Evolutionary conservation across 208 protist species (phyloP).

Genomic region (Trichomonas tenax): DNA sequence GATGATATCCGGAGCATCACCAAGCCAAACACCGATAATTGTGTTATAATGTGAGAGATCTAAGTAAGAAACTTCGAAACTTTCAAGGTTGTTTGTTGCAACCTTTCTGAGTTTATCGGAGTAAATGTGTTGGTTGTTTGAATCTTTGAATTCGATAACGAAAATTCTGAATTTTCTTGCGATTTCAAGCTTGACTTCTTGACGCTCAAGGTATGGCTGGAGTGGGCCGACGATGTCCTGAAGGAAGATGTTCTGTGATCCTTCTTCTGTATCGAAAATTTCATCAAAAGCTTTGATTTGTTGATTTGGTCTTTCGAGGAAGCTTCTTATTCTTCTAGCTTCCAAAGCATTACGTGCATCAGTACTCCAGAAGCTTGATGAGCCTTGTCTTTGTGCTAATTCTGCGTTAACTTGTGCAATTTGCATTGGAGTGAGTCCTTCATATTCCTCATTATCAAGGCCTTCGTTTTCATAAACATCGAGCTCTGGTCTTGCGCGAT

Average conservation of each 20-base stretch:
- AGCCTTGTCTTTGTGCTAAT: not conserved
- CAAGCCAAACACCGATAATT: not conserved
- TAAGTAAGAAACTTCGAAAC: conserved; percentile 2
- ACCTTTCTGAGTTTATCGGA: not conserved
- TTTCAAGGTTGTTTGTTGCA: not conserved
- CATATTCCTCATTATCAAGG: conserved; percentile 27
- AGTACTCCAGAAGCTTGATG: not conserved
- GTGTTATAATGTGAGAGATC: not conserved
- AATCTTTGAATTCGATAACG: not conserved
- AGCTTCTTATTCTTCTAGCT: not conserved
- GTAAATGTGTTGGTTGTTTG: not conserved
- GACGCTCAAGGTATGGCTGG: not conserved
- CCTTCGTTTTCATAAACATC: conserved; percentile 31
- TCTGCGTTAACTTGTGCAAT: not conserved
- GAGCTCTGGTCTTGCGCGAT: conserved; percentile 31
- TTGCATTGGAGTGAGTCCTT: not conserved
- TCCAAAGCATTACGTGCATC: not conserved
- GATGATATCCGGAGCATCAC: not conserved
- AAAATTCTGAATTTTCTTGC: not conserved
- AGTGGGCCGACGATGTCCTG: not conserved
- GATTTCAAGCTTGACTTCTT: not conserved
- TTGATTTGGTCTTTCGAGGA: not conserved
- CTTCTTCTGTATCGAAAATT: not conserved
- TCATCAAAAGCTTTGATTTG: not conserved
- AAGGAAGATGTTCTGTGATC: not conserved